Evolutionary conservation across 345 rosid species (phyloP).

Genomic region (Atalantia buxifolia): DNA sequence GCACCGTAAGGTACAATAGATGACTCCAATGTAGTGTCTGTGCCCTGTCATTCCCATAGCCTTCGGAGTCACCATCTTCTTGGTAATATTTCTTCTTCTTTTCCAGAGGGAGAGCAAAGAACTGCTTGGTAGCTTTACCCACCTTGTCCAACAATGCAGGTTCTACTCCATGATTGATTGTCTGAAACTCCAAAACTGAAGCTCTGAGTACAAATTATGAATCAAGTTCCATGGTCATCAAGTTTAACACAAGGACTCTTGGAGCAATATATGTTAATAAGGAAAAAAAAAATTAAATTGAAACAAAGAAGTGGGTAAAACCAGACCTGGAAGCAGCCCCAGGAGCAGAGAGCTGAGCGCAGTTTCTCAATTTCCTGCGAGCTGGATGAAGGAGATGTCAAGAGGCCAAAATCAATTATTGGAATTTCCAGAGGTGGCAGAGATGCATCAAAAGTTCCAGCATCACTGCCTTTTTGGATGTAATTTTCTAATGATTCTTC

Average conservation of each 20-base stretch:
- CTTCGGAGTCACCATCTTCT: conserved; percentile 48
- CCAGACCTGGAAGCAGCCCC: conserved; percentile 80
- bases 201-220: background rate
- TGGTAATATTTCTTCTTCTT: conserved; percentile 54
- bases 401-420: conserved; percentile 51
- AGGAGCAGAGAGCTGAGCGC: conserved; percentile 44
- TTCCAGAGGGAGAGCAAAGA: conserved; percentile 51
- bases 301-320: background rate
- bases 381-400: conserved; percentile 39
- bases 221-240: background rate
- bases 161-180: conserved; percentile 59
- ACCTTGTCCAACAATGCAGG: conserved; percentile 43
- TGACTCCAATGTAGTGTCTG: conserved; percentile 77
- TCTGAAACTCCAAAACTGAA: conserved; percentile 34
- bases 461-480: conserved; percentile 26
- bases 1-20: conserved; percentile 45
- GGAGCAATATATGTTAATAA: too few species aligned
- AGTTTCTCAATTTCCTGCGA: conserved; percentile 47
- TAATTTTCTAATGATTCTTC: conserved; percentile 44
- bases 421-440: conserved; percentile 49
- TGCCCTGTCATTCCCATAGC: conserved; percentile 69
- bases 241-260: background rate
- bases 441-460: conserved; percentile 20
- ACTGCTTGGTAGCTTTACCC: conserved; percentile 39
- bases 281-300: too few species aligned